Percentiles rank a stretch among this genome's conserved stretches.
Conservation (phyloP, 306 rosid genomes). For the Dalbergia cultrata region DNA sequence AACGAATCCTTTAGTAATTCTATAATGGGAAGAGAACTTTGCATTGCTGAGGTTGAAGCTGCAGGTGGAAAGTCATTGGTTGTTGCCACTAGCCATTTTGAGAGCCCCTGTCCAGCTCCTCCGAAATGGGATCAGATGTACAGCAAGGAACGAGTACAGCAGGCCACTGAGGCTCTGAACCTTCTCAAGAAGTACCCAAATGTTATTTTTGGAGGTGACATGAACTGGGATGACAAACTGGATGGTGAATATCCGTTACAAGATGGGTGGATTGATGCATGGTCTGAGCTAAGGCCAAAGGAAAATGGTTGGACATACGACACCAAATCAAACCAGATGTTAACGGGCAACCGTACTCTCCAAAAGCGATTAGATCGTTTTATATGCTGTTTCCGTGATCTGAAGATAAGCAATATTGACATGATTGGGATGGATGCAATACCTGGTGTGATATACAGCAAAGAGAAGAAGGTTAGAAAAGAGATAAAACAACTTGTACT, state of each 20-base stretch:
- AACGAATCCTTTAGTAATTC: conserved; percentile 70
- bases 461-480: conserved; percentile 80
- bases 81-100: conserved; percentile 95
- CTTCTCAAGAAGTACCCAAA: conserved; percentile 69
- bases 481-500: conserved; percentile 74
- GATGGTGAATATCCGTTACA: conserved; percentile 80
- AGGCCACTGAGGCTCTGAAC: conserved; percentile 75
- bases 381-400: conserved; percentile 67
- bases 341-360: conserved; percentile 73
- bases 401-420: conserved; percentile 68
- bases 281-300: conserved; percentile 69
- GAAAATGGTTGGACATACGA: conserved; percentile 94
- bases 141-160: conserved; percentile 89
- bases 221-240: conserved; percentile 94
- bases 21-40: conserved; percentile 88
- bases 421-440: conserved; percentile 87
- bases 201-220: conserved; percentile 90
- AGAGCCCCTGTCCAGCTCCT: conserved; percentile 90
- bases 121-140: conserved; percentile 96
- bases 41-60: conserved; percentile 79
- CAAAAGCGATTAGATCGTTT: conserved; percentile 85
- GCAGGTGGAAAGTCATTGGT: conserved; percentile 58
- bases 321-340: conserved; percentile 90
- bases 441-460: conserved; percentile 61
- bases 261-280: conserved; percentile 85